Conservation (phyloP, 352 stramenopile genomes). For the Phytophthora megakarya region DNA sequence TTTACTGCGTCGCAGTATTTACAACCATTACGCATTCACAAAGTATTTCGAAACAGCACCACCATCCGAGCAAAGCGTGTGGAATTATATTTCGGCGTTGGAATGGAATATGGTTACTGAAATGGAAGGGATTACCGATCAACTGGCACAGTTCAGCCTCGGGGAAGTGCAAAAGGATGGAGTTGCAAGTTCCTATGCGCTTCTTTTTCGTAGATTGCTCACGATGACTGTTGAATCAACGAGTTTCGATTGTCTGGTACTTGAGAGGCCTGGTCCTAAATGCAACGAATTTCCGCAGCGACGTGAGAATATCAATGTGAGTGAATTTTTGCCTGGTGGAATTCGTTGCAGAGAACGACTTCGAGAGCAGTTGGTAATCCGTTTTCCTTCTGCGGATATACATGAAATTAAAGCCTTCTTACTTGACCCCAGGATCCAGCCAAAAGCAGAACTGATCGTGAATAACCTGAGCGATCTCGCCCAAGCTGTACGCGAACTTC, state of each 20-base stretch:
- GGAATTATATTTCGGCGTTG: neutral
- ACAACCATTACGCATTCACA: constrained; percentile 5
- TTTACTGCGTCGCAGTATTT: neutral
- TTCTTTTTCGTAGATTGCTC: constrained; percentile 7
- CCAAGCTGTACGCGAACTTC: too few species aligned
- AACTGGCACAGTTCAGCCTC: constrained; percentile 15
- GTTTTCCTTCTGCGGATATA: constrained; percentile 1
- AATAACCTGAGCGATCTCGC: too few species aligned
- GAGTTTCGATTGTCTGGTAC: neutral
- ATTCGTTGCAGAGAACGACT: constrained; percentile 1
- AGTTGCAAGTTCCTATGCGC: constrained; percentile 10
- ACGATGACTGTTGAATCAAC: neutral
- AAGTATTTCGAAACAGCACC: constrained; percentile 9
- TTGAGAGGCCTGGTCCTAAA: neutral
- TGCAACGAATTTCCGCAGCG: constrained; percentile 1
- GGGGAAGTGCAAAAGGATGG: constrained; percentile 15
- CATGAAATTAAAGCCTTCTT: constrained; percentile 21
- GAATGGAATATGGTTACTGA: constrained; percentile 13
- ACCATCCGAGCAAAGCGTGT: neutral
- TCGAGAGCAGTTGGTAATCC: neutral
- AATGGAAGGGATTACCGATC: constrained; percentile 14
- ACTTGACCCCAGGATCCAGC: too few species aligned
- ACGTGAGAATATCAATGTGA: neutral
- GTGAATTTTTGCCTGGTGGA: neutral
- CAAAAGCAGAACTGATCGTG: too few species aligned